Evolutionary conservation across 192 early-diverging fungal genomes (phyloP).

Genomic region (Coemansia sp.): DNA sequence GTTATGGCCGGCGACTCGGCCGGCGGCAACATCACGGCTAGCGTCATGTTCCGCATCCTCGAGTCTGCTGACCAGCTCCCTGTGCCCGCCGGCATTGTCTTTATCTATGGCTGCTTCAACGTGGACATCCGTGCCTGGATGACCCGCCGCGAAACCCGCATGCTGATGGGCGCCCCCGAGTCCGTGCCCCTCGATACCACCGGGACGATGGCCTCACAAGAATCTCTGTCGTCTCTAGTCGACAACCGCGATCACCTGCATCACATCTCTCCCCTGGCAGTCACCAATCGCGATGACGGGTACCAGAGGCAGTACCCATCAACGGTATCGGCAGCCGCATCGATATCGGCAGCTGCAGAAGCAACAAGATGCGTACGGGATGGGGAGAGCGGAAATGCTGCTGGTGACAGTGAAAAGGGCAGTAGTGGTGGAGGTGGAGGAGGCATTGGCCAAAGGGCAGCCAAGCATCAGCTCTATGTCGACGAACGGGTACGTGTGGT

Average conservation of each 20-base stretch:
- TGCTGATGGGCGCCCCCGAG: slow-evolving; percentile 18
- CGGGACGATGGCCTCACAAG: background rate
- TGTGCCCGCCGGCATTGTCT: slow-evolving; percentile 69
- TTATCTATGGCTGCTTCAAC: slow-evolving; percentile 87
- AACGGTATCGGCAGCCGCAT: too few species aligned
- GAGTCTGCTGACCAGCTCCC: slow-evolving; percentile 59
- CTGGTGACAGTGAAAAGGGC: background rate
- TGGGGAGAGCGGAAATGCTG: background rate
- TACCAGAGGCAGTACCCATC: slow-evolving; percentile 4
- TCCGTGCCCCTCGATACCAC: slow-evolving; percentile 1
- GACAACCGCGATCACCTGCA: slow-evolving; percentile 65
- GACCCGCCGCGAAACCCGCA: slow-evolving; percentile 45
- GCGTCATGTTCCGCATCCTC: slow-evolving; percentile 75
- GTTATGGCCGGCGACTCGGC: slow-evolving; percentile 89
- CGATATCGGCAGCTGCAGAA: too few species aligned
- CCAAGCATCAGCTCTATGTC: slow-evolving; percentile 9
- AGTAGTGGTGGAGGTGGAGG: background rate
- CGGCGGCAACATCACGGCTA: slow-evolving; percentile 84
- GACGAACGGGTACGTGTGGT: slow-evolving; percentile 39
- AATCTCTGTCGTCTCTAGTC: slow-evolving; percentile 36
- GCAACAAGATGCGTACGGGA: background rate
- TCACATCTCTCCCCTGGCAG: slow-evolving; percentile 62
- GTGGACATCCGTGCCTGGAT: slow-evolving; percentile 96
- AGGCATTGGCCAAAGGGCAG: background rate
- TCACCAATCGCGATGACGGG: slow-evolving; percentile 26